phyloP scores from a whole-genome alignment of 306 rosid species.

The Casuarina cunninghamiana region DNA sequence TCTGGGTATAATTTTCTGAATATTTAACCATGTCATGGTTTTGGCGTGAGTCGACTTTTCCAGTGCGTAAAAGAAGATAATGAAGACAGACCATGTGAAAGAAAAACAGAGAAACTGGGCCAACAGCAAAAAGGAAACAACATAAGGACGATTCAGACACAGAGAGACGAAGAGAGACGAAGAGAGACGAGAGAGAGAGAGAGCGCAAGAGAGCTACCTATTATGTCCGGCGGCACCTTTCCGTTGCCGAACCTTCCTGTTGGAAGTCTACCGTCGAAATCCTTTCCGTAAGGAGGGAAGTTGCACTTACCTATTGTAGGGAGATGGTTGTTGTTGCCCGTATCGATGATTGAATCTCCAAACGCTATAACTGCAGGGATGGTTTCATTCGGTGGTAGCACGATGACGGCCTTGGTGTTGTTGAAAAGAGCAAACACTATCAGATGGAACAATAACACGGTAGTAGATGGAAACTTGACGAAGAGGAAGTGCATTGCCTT shows the following conservation, averaged over 20 bases:
- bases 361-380: too few species aligned
- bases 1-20: background rate
- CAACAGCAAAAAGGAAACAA: background rate
- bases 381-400: too few species aligned
- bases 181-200: background rate
- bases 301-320: conserved; percentile 9
- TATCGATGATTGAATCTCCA: too few species aligned
- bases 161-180: too few species aligned
- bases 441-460: too few species aligned
- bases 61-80: background rate
- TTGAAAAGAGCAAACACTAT: too few species aligned
- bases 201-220: conserved; percentile 41
- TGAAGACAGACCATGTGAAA: background rate
- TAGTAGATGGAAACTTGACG: too few species aligned
- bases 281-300: conserved; percentile 3
- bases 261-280: background rate
- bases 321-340: too few species aligned
- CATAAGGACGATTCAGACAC: background rate
- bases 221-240: conserved; percentile 51
- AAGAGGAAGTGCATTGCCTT: too few species aligned
- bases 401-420: too few species aligned
- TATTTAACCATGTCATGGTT: background rate
- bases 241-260: conserved; percentile 2
- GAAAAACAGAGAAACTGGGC: background rate
- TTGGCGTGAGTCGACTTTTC: background rate